phyloP scores from a whole-genome alignment of 495 filamentous ascomycete species.

The Staphylotrichum longicolle region DNA sequence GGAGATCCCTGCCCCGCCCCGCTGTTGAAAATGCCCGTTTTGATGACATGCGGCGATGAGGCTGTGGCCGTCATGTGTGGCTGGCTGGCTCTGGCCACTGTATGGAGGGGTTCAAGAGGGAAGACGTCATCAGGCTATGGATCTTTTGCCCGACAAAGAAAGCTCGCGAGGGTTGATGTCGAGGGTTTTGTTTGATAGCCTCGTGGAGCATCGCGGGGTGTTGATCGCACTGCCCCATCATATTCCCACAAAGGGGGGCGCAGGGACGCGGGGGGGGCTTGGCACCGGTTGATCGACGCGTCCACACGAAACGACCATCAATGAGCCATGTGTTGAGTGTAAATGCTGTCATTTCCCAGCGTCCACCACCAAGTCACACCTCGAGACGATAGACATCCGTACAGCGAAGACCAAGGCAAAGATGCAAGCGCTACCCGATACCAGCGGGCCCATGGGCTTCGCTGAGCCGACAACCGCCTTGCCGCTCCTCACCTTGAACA shows the following conservation, averaged over 20 bases:
- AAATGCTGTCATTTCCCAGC: background rate
- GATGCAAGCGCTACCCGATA: constrained; percentile 17
- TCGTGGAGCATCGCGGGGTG: background rate
- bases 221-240: constrained; percentile 10
- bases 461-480: constrained; percentile 25
- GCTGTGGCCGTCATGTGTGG: background rate
- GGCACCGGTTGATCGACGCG: constrained; percentile 8
- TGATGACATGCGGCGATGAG: background rate
- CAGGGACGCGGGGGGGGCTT: background rate
- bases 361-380: too few species aligned
- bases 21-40: background rate
- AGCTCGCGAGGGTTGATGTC: background rate
- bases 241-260: background rate
- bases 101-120: background rate
- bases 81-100: background rate
- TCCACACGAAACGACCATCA: background rate
- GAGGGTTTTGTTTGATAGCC: background rate
- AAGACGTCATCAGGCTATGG: background rate
- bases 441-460: constrained; percentile 8
- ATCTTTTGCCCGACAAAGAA: background rate
- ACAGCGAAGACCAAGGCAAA: too few species aligned
- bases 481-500: constrained; percentile 28
- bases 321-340: background rate
- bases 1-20: background rate
- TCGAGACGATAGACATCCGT: too few species aligned